These are phyloP conservation scores for Botrytis pseudocinerea DNA, from an alignment of 2,329 filamentous ascomycete species.

Conservation along the genomic window DNA sequence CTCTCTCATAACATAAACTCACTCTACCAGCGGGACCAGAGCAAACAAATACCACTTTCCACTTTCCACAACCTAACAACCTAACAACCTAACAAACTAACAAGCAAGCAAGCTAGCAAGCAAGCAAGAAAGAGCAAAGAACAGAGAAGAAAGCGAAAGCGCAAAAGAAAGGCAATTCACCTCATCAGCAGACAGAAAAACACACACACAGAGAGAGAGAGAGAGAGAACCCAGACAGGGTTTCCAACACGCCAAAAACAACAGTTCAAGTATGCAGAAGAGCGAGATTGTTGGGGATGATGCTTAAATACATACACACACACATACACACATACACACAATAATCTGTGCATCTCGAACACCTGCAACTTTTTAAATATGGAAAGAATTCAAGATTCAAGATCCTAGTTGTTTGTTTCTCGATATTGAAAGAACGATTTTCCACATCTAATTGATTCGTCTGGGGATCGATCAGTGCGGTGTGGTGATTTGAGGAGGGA, in stretches of 20 bases:
- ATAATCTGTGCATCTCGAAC: background rate
- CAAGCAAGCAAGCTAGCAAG: background rate
- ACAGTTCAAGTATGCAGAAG: background rate
- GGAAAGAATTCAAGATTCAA: background rate
- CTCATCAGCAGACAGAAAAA: background rate
- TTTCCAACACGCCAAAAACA: background rate
- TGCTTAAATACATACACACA: no score
- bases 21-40: no score
- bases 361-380: background rate
- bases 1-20: no score
- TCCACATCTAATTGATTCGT: background rate
- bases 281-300: no score
- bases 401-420: background rate
- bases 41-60: no score
- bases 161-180: background rate
- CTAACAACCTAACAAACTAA: no score
- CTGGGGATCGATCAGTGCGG: background rate
- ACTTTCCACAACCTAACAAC: background rate
- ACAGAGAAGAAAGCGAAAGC: background rate
- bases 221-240: background rate
- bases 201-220: background rate
- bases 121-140: background rate
- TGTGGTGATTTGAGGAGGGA: background rate
- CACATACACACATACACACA: no score
- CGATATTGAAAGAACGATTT: background rate